Evolutionary conservation across 1,139 yeast species (phyloP), one percentile per base, ranked within the genome.

Genomic region (Kazachstania sp.): DNA sequence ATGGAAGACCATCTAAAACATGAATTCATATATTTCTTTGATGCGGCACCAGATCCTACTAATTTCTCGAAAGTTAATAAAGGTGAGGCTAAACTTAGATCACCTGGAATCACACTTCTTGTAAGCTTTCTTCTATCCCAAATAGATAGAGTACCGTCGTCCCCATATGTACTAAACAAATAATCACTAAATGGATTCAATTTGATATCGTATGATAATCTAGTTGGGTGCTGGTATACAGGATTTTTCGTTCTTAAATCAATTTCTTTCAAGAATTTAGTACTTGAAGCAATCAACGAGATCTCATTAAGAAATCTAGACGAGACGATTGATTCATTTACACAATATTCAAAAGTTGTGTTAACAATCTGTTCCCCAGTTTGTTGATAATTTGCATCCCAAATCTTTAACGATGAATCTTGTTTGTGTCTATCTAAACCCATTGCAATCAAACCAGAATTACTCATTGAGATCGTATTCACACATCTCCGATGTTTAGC

Each of bases 71-170:
- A 83, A 31, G 78, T 74, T 38, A 86, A 64, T 11, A 83, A 68
- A 0, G 95, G 95, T 6, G 77, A 73, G 0, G 69, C 56, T 16
- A 55, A 45, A 39, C 50, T 52, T 26, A 54, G 49, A 28, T 59
- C 62, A 8, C 54, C 52, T 3, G 59, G 51, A n/a, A 49, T 49
- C 9, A 54, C 44, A 28, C 64, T 59, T 26, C 56, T 51, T 37
- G 69, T 56, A 51, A 87, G 65, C 54, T 77, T 81, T 50, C 97
- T 73, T 51, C 95, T 74, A 63, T 90, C 97, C 95, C 95, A 90
- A n/a, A 88, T 73, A 0, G 92, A 82, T 49, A 88, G 68, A 0
- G 94, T 78, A 1, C 96, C 95, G 58, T 86, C 94, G 56, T 87
- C 96, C 45, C 87, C 78, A 54, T 77, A 78, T 0, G 95, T 81